Evolutionary conservation across 495 filamentous ascomycete species (phyloP).

Genomic region (Margaritispora aquatica): DNA sequence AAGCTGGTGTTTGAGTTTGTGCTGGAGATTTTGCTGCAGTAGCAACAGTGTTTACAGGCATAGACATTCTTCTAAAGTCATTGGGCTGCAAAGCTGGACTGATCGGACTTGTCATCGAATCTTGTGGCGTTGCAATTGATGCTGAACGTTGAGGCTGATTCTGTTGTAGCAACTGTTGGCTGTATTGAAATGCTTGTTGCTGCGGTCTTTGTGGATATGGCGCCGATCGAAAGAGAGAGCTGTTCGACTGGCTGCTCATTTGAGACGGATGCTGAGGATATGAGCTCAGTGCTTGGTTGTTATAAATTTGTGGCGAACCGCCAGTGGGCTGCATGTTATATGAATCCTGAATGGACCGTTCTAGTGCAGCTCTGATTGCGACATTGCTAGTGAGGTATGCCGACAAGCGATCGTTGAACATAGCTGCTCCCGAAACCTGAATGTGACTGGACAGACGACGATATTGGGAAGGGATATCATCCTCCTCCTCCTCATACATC

Average conservation of each 20-base stretch:
- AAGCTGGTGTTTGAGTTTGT: slow-evolving; percentile 22
- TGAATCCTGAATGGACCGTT: slow-evolving; percentile 40
- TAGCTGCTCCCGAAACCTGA: slow-evolving; percentile 42
- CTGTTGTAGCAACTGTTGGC: too few species aligned
- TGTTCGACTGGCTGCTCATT: slow-evolving; percentile 15
- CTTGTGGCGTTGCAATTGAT: slow-evolving; percentile 32
- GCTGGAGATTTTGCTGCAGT: slow-evolving; percentile 19
- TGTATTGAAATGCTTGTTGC: slow-evolving; percentile 22
- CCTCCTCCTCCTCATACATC: slow-evolving; percentile 97
- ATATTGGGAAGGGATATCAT: slow-evolving; percentile 48
- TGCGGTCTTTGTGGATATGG: slow-evolving; percentile 26
- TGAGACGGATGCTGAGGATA: slow-evolving; percentile 14
- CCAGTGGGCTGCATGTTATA: slow-evolving; percentile 34
- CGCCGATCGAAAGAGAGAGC: too few species aligned
- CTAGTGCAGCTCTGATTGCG: slow-evolving; percentile 47
- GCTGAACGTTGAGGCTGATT: slow-evolving; percentile 32
- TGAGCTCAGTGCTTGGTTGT: slow-evolving; percentile 13
- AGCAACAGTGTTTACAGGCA: slow-evolving; percentile 28
- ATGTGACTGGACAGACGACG: slow-evolving; percentile 48
- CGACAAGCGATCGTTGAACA: slow-evolving; percentile 51
- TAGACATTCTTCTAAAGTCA: slow-evolving; percentile 29
- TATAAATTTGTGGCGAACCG: slow-evolving; percentile 18
- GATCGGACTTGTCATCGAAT: slow-evolving; percentile 8
- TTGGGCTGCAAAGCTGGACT: slow-evolving; percentile 23
- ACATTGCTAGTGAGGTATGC: slow-evolving; percentile 55